A percentile compares a stretch with the other conserved stretches of the same genome.
These are phyloP conservation scores for Medicago lupulina DNA, from an alignment of 306 rosid genomes.

Conservation along the genomic window DNA sequence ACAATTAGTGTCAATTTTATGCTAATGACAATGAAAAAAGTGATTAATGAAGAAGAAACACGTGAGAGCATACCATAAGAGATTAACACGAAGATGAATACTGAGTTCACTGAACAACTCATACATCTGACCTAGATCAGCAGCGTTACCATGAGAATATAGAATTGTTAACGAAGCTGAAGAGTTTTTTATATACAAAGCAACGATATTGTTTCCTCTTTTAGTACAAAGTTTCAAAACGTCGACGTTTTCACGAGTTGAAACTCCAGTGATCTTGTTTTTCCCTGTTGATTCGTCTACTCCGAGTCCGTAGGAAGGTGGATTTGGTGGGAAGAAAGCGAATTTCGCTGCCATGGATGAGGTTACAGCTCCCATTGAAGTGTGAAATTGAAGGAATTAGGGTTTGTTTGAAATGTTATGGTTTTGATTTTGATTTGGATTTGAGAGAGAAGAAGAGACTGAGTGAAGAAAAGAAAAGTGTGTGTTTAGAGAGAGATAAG, in stretches of 20 bases:
- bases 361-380: conserved; percentile 76
- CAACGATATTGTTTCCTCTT: conserved; percentile 77
- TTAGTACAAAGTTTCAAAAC: conserved; percentile 80
- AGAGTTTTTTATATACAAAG: conserved; percentile 66
- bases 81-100: conserved; percentile 79
- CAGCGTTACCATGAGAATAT: conserved; percentile 93
- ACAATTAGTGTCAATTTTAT: not conserved
- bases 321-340: conserved; percentile 90
- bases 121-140: conserved; percentile 99
- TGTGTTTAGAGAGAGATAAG: conserved; percentile 37
- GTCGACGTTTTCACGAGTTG: conserved; percentile 70
- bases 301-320: conserved; percentile 77
- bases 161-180: conserved; percentile 75
- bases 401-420: not conserved
- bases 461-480: not conserved
- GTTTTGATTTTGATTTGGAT: not conserved
- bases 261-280: conserved; percentile 61
- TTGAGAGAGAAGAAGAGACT: not conserved
- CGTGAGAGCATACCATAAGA: conserved; percentile 69
- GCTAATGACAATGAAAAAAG: not conserved
- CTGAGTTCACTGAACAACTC: conserved; percentile 86
- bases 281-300: conserved; percentile 56
- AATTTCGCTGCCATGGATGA: conserved; percentile 97
- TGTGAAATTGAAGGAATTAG: not conserved
- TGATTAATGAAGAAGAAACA: not conserved